These are phyloP conservation scores for Daedaleopsis nitida DNA, from an alignment of 768 basidiomycete genomes.

Conservation along the genomic window DNA sequence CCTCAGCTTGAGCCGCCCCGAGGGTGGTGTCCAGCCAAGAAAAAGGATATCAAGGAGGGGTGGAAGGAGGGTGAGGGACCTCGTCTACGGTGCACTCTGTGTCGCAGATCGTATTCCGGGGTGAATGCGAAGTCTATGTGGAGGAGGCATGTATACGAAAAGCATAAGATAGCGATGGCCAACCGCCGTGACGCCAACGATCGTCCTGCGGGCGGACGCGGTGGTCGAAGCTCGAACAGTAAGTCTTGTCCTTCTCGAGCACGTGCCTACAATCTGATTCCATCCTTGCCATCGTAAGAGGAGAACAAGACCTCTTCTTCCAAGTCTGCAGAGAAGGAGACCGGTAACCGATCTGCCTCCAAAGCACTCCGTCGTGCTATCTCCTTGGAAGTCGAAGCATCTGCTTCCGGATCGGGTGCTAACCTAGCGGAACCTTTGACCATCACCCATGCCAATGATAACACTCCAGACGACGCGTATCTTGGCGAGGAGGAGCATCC, in stretches of 20 bases:
- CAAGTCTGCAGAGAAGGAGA: not conserved
- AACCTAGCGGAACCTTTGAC: not conserved
- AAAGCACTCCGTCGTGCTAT: constrained; percentile 4
- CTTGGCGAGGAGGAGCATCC: not conserved
- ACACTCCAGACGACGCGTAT: not conserved
- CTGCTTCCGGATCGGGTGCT: not conserved
- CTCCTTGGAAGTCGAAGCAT: constrained; percentile 8
- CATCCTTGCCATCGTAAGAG: constrained; percentile 6
- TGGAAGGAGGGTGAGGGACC: constrained; percentile 86
- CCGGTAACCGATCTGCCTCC: not conserved
- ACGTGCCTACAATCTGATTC: not conserved
- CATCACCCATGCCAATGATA: not conserved
- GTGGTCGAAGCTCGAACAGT: constrained; percentile 66
- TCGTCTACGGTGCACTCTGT: constrained; percentile 80
- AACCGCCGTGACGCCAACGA: constrained; percentile 77
- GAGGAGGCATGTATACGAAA: constrained; percentile 86
- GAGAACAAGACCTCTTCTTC: constrained; percentile 21
- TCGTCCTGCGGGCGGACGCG: constrained; percentile 46
- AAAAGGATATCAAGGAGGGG: constrained; percentile 73
- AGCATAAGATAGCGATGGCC: constrained; percentile 89
- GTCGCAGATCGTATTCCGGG: constrained; percentile 79
- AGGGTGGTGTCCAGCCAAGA: constrained; percentile 87
- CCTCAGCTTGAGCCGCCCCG: constrained; percentile 78
- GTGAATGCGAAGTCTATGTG: constrained; percentile 93
- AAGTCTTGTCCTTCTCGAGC: constrained; percentile 28